Evolutionary conservation across 2,329 filamentous ascomycete species (phyloP), one percentile per base, ranked within the genome.

Genomic region (Teratosphaeria destructans): DNA sequence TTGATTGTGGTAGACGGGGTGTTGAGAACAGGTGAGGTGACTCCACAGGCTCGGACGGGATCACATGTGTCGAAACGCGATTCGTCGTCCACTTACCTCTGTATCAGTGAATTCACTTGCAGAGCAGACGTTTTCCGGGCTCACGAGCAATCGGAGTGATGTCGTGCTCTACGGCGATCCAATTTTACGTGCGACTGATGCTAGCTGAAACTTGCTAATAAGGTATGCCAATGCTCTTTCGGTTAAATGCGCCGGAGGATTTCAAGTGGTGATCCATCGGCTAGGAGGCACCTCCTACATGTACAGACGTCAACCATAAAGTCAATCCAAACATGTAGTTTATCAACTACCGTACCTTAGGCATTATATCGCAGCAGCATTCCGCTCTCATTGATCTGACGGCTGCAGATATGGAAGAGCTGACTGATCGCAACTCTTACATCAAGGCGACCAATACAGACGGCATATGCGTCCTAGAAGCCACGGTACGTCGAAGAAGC

Each of bases 381-480:
- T 4, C 4, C 3, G 16, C 3, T 47, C 7, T n/a, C 14, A 2
- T 23, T 1, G 43, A 47, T 19, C 7, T 47, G 43, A 19, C 19
- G 19, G 3, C 3, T 47, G 3, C 14, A 47, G 7, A 19, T n/a
- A 71, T 71, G 69, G 66, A 70, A 62, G 66, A 69, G 54, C 63
- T 71, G 19, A 66, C 59, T 54, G 65, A 66, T 43, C 61, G 66
- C n/a, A 62, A 64, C 29, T 61, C 64, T n/a, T 71, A 70, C 60
- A 62, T 70, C 58, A 67, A 68, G 60, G 70, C 68, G n/a, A 64
- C 62, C 57, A 68, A 69, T 54, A 63, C 67, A 19, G 66, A 69
- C 58, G 70, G 70, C 55, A 59, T 65, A 26, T 63, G 63, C 27
- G 62, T 72, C 56, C 62, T 72, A 26, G 67, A 72, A 64, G 70